Evolutionary conservation across 176 grass and related monocot genomes (phyloP), one percentile per base, ranked within the genome.

Genomic region (Phyllostachys edulis): DNA sequence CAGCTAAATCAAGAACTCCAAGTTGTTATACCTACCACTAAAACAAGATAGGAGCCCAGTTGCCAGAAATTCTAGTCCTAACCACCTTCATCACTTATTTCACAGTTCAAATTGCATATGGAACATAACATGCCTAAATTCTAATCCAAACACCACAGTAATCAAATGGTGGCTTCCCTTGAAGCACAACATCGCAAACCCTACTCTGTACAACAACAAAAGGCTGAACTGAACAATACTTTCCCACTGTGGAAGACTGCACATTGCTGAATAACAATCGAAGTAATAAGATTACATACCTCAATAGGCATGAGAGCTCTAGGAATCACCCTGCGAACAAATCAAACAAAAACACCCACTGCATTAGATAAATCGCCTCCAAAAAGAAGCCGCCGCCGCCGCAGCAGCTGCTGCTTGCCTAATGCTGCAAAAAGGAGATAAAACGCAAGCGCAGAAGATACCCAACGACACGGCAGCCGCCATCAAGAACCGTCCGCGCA

Each of bases 401-500:
- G 54, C 55, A n/a, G 57, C 23, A 2, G 60, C 11, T 14, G 60
- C 60, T 44, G 67, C 67, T 42, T 56, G 52, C 55, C 55, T 57
- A 7, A n/a, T 27, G 20, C 67, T 20, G 38, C 69, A 5, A 46
- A 71, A 46, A 24, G 7, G 13, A 50, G 76, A 7, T 63, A 41
- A 34, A 34, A 49, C 36, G 15, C 9, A 32, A 32, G 79, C 6
- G 4, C 50, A 67, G 24, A 54, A 62, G 29, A 5, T 66, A 97
- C 94, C 94, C 94, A 64, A 94, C 87, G 85, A 97, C 94, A 70
- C 86, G 76, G 82, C 91, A 87, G 60, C 91, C 91, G 71, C 94
- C 94, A 14, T 84, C 87, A 62, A 26, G 60, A 82, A 97, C 94
- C 2, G 94, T 90, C 55, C 67, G 91, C 20, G 94, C 89, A 72